These are phyloP conservation scores for Colletotrichum tofieldiae DNA, from an alignment of 2,329 filamentous ascomycete genomes.

Conservation along the genomic window DNA sequence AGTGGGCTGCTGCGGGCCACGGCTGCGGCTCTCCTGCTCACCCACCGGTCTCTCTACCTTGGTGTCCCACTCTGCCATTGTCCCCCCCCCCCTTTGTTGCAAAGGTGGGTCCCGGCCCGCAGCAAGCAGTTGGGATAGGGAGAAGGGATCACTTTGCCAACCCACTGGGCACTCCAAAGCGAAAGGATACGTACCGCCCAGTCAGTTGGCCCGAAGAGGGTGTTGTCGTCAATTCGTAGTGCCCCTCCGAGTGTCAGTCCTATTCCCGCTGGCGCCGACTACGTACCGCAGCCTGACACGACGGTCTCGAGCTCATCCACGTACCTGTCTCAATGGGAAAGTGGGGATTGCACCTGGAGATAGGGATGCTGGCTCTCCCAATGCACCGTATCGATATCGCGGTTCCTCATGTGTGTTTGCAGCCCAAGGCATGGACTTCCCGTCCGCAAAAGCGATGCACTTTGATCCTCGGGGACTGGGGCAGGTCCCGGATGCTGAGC, in stretches of 20 bases:
- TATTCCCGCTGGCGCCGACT: not conserved
- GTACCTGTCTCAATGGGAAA: not conserved
- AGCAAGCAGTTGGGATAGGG: slow-evolving; percentile 9
- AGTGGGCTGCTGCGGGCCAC: not conserved
- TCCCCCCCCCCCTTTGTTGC: not conserved
- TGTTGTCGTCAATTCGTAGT: slow-evolving; percentile 4
- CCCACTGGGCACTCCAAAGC: not conserved
- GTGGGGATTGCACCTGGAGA: not conserved
- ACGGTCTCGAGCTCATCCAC: not conserved
- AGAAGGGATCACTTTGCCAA: not conserved
- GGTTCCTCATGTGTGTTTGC: not conserved
- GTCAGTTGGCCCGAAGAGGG: not conserved
- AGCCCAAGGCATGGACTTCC: not conserved
- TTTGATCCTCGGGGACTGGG: not conserved
- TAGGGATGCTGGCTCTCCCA: not conserved
- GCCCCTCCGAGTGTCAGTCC: not conserved
- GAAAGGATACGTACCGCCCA: not conserved
- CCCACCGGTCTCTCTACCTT: not conserved
- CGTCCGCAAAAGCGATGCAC: not conserved
- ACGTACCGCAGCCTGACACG: not conserved
- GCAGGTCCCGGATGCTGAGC: not conserved
- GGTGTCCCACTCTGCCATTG: not conserved
- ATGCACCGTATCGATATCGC: not conserved
- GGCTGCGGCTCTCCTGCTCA: slow-evolving; percentile 12
- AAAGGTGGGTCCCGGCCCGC: not conserved